A percentile compares a stretch with the other conserved stretches of the same genome.
These are phyloP conservation scores for Leishmania braziliensis DNA, from an alignment of 208 protist species.

Conservation along the genomic window DNA sequence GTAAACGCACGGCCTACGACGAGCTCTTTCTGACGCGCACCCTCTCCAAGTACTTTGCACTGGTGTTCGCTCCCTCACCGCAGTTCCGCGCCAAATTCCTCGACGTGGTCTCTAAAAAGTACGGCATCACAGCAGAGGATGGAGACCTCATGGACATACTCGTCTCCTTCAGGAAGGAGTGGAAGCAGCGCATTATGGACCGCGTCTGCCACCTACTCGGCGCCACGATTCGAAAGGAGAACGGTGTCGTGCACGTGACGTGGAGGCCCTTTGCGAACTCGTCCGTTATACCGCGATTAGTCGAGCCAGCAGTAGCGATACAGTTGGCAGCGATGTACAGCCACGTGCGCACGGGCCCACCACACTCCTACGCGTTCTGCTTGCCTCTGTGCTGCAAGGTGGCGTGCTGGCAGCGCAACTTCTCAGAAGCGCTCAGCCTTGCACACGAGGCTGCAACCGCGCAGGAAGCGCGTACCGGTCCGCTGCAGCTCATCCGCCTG, in stretches of 20 bases:
- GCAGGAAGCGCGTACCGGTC: constrained; percentile 30
- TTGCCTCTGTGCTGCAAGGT: constrained; percentile 69
- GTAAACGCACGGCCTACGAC: constrained; percentile 81
- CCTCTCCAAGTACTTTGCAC: constrained; percentile 62
- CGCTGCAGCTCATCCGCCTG: constrained; percentile 48
- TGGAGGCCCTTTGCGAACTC: constrained; percentile 59
- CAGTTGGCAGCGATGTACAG: constrained; percentile 51
- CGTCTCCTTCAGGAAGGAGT: constrained; percentile 36
- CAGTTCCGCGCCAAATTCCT: constrained; percentile 60
- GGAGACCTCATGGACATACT: constrained; percentile 54
- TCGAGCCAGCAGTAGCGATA: constrained; percentile 48
- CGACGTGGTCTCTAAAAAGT: constrained; percentile 66
- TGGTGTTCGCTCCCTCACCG: constrained; percentile 39
- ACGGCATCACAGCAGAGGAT: constrained; percentile 75
- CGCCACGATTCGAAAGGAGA: constrained; percentile 41
- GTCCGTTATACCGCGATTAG: constrained; percentile 57
- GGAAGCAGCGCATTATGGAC: constrained; percentile 51
- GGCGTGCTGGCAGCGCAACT: constrained; percentile 63
- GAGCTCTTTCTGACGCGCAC: constrained; percentile 41
- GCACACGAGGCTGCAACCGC: constrained; percentile 45
- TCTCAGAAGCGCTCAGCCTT: constrained; percentile 49
- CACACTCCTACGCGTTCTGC: constrained; percentile 81
- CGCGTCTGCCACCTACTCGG: constrained; percentile 70
- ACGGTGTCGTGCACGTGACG: constrained; percentile 27
- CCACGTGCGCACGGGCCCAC: constrained; percentile 43